Conservation (phyloP, 2,329 filamentous ascomycete genomes). For the Scedosporium boydii region DNA sequence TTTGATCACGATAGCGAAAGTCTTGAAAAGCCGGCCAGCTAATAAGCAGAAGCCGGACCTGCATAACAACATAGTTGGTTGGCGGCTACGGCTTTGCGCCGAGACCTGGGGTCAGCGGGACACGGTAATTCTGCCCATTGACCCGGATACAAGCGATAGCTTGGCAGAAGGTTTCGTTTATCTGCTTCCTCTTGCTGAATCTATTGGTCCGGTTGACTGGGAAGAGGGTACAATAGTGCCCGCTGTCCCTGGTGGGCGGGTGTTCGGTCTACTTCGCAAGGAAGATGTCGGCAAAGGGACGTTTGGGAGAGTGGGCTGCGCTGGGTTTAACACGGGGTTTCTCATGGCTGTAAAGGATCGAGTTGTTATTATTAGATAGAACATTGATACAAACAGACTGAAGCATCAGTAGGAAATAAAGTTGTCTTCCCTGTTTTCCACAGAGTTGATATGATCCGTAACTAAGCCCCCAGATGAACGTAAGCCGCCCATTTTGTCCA, state of each 20-base stretch:
- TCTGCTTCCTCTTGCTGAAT: neutral
- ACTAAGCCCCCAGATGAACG: too few species aligned
- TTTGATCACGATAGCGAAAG: neutral
- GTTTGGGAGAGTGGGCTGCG: neutral
- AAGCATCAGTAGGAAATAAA: too few species aligned
- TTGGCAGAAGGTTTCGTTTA: neutral
- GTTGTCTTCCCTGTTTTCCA: too few species aligned
- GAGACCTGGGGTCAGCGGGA: neutral
- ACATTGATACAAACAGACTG: too few species aligned
- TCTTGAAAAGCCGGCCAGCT: neutral
- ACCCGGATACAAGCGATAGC: neutral
- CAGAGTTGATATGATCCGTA: too few species aligned
- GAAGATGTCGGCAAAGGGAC: neutral
- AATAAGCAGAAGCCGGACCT: neutral
- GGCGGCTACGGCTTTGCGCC: neutral
- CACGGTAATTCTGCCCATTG: neutral
- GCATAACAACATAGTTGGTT: neutral
- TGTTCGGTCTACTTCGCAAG: neutral
- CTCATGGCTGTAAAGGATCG: neutral
- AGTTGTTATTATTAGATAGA: neutral
- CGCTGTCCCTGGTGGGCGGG: neutral
- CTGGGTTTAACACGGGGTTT: neutral
- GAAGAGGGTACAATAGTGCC: neutral
- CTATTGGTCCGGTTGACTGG: neutral
- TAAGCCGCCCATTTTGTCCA: too few species aligned